Evolutionary conservation across 2,329 filamentous ascomycete species (phyloP), one percentile per base, ranked within the genome.

Genomic region (Polytolypa hystricis): DNA sequence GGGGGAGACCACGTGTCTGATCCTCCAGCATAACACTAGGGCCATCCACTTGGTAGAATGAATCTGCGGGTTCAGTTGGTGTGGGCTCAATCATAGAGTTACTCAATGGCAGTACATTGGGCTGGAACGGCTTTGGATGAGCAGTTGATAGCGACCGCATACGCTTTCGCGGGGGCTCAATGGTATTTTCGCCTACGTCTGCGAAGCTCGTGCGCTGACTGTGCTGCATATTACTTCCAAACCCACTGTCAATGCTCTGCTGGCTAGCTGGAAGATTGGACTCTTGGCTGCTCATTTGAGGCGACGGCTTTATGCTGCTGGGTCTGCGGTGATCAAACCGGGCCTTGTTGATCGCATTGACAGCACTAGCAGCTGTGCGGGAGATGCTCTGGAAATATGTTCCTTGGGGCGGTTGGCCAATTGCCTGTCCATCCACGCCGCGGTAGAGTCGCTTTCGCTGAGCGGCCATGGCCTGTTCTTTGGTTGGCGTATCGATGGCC

Each of bases 321-420:
- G 81, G 74, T 28, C 79, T 71, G 16, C 77, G 72, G 2, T 75
- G 75, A 6, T 77, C 77, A 47, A 73, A 77, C 20, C 61, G 61
- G 11, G 91, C 89, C 65, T 96, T 95, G 72, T 84, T 95, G 60
- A 98, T 93, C 40, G 91, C 89, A 43, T 86, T 87, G 39, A 98
- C 84, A 18, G 91, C 91, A 50, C 86, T 89, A 4, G 84, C 91
- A 1, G 91, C 87, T 1, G 86, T 93, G 45, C 78, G 82, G 3
- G 89, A 96, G 45, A 98, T 96, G 53, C 93, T 95, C 55, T 87
- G 87, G 67, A 98, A 96, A 56, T 95, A 95, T 1, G 91, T 95
- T 12, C 86, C 87, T 31, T 82, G 78, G 12, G 68, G 77, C 49
- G 52, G 62, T 43, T 71, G 67, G 36, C 73, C 77, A 49, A 75